Base-by-base conservation (phyloP, 1,284 basidiomycete genomes). In the Wallemia hederae region DNA sequence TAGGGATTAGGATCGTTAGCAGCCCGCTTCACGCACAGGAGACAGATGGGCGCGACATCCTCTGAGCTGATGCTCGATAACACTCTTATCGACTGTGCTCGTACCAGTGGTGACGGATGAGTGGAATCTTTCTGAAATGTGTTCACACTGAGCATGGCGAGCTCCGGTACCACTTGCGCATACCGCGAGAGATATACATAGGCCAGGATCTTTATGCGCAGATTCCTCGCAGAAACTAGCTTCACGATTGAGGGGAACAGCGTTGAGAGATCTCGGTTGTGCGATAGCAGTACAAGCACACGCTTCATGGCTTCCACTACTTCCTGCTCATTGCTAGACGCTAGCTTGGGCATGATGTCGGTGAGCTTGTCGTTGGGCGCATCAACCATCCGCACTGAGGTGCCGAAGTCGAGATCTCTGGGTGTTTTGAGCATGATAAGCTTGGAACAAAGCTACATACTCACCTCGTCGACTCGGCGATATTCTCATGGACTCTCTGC, bases 101-200 rank as follows among this genome's bases (percentile, higher is more conserved):
- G 79, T 62, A 91, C 91, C 65, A 97, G 79, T 0, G 94, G 92
- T 63, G 83, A 94, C 7, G 81, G 75, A 67, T 98, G 92, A 1
- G 82, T 81, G 22, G 98, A 76, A 72, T 99, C 94, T 70, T 90
- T 89, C 72, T 99, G 94, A 69, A 97, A 97, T 11, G 92, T 94
- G 73, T 99, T 99, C 75, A 99, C 94, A 3, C 90, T 92, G 25
- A 99, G 77, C 33, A 99, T 74, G 0, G 94, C 85, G 60, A 98
- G 80, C 71, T 98, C 94, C 7, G 92, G 91, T 67, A 91, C 88
- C 59, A 82, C 80, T 59, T 85, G 80, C 56, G 92, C 90, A 71
- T 28, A 39, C 24, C 31, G 11, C 39, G 39, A 15, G 14, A 49
- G 39, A 49, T 49, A 49, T 15, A 49, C 39, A n/a, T 49, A 49